phyloP scores from a whole-genome alignment of 306 rosid genomes.

The Ceratonia siliqua region DNA sequence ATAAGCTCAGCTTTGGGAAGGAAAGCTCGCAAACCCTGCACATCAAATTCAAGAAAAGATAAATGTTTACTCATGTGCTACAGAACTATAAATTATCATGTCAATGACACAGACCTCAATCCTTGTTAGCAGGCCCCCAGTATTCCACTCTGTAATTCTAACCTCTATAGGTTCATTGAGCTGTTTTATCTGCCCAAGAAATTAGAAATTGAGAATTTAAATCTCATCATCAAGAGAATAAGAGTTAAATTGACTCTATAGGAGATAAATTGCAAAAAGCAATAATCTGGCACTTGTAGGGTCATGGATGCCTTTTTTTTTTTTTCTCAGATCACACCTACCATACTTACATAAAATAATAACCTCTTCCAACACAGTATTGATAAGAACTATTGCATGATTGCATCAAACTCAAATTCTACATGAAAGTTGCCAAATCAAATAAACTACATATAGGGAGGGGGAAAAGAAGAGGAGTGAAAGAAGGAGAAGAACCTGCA shows the following conservation, averaged over 20 bases:
- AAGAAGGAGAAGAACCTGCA: slow-evolving; percentile 91
- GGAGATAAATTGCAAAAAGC: slow-evolving; percentile 2
- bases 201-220: slow-evolving; percentile 30
- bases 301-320: slow-evolving; percentile 6
- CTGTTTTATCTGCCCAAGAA: slow-evolving; percentile 70
- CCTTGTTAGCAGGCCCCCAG: slow-evolving; percentile 89
- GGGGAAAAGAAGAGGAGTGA: slow-evolving; percentile 26
- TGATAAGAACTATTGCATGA: slow-evolving; percentile 29
- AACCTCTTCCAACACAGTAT: slow-evolving; percentile 14
- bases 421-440: slow-evolving; percentile 25
- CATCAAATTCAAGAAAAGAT: slow-evolving; percentile 29
- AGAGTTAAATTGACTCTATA: neutral
- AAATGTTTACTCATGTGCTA: slow-evolving; percentile 15
- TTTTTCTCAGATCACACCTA: slow-evolving; percentile 1
- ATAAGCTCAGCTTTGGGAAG: slow-evolving; percentile 85
- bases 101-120: slow-evolving; percentile 68
- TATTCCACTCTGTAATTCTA: slow-evolving; percentile 90
- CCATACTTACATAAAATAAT: slow-evolving; percentile 1
- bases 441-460: slow-evolving; percentile 23
- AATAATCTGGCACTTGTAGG: slow-evolving; percentile 14
- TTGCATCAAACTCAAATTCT: slow-evolving; percentile 21
- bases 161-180: slow-evolving; percentile 81
- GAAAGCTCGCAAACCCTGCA: slow-evolving; percentile 91
- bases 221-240: slow-evolving; percentile 20
- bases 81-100: slow-evolving; percentile 14